Conservation (phyloP, 768 basidiomycete genomes). For the Paxillus ammoniavirescens region DNA sequence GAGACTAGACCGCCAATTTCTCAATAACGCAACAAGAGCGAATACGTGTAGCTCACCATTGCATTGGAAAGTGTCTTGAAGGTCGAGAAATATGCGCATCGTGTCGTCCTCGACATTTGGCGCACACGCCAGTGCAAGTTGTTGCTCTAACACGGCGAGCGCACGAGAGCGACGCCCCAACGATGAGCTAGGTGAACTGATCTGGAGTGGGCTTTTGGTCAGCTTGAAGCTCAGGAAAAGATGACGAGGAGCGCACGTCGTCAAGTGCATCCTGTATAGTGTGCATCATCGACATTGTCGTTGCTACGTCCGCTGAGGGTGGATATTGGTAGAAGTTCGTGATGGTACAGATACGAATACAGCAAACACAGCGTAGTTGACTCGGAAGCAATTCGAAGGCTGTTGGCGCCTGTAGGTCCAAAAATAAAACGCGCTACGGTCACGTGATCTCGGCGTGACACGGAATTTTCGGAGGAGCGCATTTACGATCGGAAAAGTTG, state of each 20-base stretch:
- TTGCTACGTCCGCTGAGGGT: not conserved
- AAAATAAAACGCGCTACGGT: constrained; percentile 11
- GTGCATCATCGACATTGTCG: constrained; percentile 37
- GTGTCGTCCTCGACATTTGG: constrained; percentile 41
- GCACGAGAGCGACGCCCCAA: constrained; percentile 51
- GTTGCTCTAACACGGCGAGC: constrained; percentile 53
- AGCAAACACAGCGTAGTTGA: not conserved
- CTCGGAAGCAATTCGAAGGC: no score
- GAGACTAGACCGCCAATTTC: constrained; percentile 49
- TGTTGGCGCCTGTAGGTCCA: constrained; percentile 7
- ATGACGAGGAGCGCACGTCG: constrained; percentile 46
- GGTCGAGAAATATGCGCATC: constrained; percentile 53
- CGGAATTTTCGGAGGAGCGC: constrained; percentile 15
- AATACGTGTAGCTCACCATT: constrained; percentile 53
- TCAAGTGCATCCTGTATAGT: constrained; percentile 63
- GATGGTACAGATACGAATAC: not conserved
- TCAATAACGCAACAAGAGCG: constrained; percentile 4
- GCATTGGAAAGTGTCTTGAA: constrained; percentile 82
- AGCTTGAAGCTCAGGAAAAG: constrained; percentile 5
- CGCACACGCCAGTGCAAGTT: constrained; percentile 50
- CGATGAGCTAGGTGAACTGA: constrained; percentile 61
- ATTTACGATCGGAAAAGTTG: constrained; percentile 3
- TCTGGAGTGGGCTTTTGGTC: constrained; percentile 38
- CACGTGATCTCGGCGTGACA: constrained; percentile 30
- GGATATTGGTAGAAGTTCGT: not conserved